phyloP scores from a whole-genome alignment of 371 early-diverging fungal genomes.

The Thermomucor indicae-seudaticae region DNA sequence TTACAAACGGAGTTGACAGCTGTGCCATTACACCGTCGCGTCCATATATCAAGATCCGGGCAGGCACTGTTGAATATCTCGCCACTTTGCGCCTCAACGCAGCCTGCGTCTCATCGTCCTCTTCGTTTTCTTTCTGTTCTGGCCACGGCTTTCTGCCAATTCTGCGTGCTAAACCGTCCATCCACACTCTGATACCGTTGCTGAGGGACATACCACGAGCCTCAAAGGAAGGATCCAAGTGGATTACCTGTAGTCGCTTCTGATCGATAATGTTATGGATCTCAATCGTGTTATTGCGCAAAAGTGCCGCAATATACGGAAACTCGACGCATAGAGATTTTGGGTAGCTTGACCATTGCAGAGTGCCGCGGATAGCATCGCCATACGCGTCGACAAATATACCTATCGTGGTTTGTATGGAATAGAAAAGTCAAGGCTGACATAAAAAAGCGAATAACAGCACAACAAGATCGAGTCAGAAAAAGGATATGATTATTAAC shows the following conservation, averaged over 20 bases:
- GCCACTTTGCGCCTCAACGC: conserved; percentile 25
- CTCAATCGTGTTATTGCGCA: conserved; percentile 65
- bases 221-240: conserved; percentile 43
- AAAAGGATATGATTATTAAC: conserved; percentile 40
- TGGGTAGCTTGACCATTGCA: conserved; percentile 75
- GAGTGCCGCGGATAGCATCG: conserved; percentile 74
- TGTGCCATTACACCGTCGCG: conserved; percentile 62
- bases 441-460: not conserved
- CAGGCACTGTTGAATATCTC: conserved; percentile 46
- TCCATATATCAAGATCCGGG: conserved; percentile 60
- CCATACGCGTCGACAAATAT: conserved; percentile 68
- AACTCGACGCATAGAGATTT: conserved; percentile 67
- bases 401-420: conserved; percentile 54
- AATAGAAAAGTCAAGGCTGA: conserved; percentile 1
- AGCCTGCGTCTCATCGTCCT: conserved; percentile 26
- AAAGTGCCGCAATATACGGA: conserved; percentile 72
- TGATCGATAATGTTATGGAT: conserved; percentile 77
- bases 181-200: conserved; percentile 48
- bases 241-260: conserved; percentile 54
- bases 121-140: conserved; percentile 10
- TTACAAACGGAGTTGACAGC: conserved; percentile 54
- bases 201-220: conserved; percentile 48
- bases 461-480: conserved; percentile 1
- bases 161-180: conserved; percentile 33
- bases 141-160: conserved; percentile 38